A percentile compares a stretch with the other conserved stretches of the same genome.
Evolutionary conservation across 768 basidiomycete species (phyloP).

Genomic region (Rhizopogon vesiculosus): DNA sequence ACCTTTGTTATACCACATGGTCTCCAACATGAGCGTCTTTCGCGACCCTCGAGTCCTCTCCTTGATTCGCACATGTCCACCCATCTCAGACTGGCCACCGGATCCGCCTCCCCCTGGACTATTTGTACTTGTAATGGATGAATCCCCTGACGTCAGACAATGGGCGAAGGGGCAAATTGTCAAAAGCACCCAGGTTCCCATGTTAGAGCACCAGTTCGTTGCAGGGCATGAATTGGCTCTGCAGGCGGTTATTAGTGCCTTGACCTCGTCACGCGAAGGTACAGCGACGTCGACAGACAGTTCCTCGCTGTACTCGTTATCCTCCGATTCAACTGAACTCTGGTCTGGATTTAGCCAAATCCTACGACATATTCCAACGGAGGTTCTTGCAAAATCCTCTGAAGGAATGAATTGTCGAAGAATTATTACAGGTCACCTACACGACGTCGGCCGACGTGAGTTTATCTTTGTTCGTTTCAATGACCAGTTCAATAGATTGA

Average conservation of each 20-base stretch:
- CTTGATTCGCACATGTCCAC: slow-evolving; percentile 20
- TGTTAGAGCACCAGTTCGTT: slow-evolving; percentile 43
- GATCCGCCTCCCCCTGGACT: slow-evolving; percentile 58
- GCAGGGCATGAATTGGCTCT: slow-evolving; percentile 44
- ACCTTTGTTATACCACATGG: slow-evolving; percentile 55
- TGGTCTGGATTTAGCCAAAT: slow-evolving; percentile 47
- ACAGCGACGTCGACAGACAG: slow-evolving; percentile 2
- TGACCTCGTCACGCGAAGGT: slow-evolving; percentile 21
- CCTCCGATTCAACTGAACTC: slow-evolving; percentile 37
- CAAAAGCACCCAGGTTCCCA: slow-evolving; percentile 36
- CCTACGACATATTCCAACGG: slow-evolving; percentile 51
- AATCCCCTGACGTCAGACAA: slow-evolving; percentile 42
- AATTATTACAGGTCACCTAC: slow-evolving; percentile 56
- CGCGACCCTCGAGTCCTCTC: slow-evolving; percentile 43
- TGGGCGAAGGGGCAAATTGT: slow-evolving; percentile 54
- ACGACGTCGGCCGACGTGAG: slow-evolving; percentile 58
- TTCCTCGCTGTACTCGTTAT: slow-evolving; percentile 21
- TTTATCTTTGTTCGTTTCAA: slow-evolving; percentile 15
- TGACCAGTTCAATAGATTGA: slow-evolving; percentile 1
- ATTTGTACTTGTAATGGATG: slow-evolving; percentile 52
- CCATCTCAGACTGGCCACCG: slow-evolving; percentile 45
- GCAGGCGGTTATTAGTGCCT: slow-evolving; percentile 30
- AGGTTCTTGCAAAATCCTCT: slow-evolving; percentile 29
- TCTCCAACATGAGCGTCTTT: slow-evolving; percentile 58
- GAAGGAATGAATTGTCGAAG: slow-evolving; percentile 43